Evolutionary conservation across 192 early-diverging fungal species (phyloP).

Genomic region (Coemansia sp.): DNA sequence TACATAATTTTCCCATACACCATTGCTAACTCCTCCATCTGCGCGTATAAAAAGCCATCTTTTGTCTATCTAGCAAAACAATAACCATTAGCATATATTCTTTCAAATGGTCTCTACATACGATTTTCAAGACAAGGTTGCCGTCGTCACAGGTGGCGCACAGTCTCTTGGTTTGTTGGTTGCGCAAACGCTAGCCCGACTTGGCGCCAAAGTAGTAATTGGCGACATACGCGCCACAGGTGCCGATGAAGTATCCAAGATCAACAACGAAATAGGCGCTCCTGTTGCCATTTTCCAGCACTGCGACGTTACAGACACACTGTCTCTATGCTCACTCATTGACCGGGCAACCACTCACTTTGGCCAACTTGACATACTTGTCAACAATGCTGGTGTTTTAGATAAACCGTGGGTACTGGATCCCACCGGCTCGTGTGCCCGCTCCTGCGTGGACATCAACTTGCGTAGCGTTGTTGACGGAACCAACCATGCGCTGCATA

Average conservation of each 20-base stretch:
- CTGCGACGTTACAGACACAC: constrained; percentile 54
- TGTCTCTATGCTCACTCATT: constrained; percentile 34
- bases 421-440: constrained; percentile 52
- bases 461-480: constrained; percentile 66
- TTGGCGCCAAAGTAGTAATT: constrained; percentile 61
- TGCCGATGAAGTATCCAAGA: constrained; percentile 19
- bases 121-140: constrained; percentile 53
- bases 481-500: constrained; percentile 64
- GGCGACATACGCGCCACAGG: constrained; percentile 50
- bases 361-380: constrained; percentile 57
- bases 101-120: constrained; percentile 6
- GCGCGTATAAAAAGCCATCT: background rate
- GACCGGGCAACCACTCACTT: constrained; percentile 51
- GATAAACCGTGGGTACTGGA: constrained; percentile 37
- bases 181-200: constrained; percentile 53
- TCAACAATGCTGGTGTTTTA: constrained; percentile 63
- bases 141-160: constrained; percentile 66
- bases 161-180: constrained; percentile 61
- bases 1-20: background rate
- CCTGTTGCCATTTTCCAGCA: constrained; percentile 48
- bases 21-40: too few relatives aligned
- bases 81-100: background rate
- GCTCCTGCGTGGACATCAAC: constrained; percentile 67
- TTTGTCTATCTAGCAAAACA: background rate
- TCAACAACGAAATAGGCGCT: constrained; percentile 28